Conservation (phyloP, 2,329 filamentous ascomycete species). For the Pyrenophora tritici-repentis region DNA sequence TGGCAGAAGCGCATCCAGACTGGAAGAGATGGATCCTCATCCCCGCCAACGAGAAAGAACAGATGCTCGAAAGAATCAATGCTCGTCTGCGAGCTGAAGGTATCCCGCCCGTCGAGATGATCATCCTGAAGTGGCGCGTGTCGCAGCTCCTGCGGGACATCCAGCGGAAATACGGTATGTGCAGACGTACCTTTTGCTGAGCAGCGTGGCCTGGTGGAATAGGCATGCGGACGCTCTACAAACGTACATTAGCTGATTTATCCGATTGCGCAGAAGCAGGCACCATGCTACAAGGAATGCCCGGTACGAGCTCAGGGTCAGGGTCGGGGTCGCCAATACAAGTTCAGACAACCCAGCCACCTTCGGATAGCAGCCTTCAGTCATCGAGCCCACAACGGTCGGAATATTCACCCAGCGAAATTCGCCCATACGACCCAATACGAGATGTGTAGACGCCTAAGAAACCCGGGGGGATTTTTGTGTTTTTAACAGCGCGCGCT, state of each 20-base stretch:
- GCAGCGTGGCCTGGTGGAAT: slow-evolving; percentile 21
- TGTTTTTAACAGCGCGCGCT: slow-evolving; percentile 25
- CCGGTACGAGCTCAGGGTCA: slow-evolving; percentile 26
- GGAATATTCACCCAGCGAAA: slow-evolving; percentile 42
- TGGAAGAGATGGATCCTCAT: slow-evolving; percentile 47
- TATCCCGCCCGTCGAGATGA: slow-evolving; percentile 46
- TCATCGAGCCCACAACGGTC: slow-evolving; percentile 38
- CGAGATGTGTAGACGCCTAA: slow-evolving; percentile 38
- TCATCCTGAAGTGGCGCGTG: slow-evolving; percentile 46
- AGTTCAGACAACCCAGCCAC: slow-evolving; percentile 32
- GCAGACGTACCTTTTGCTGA: slow-evolving; percentile 22
- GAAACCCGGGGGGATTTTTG: slow-evolving; percentile 21
- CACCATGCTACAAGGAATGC: slow-evolving; percentile 43
- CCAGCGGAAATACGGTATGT: slow-evolving; percentile 46
- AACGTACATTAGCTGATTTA: slow-evolving; percentile 38
- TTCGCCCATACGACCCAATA: slow-evolving; percentile 44
- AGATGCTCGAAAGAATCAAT: slow-evolving; percentile 44
- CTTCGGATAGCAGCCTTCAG: slow-evolving; percentile 34
- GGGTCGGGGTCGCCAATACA: slow-evolving; percentile 33
- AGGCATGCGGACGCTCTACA: slow-evolving; percentile 23
- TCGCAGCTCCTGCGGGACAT: slow-evolving; percentile 45
- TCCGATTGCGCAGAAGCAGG: slow-evolving; percentile 42
- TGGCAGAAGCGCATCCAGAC: slow-evolving; percentile 44
- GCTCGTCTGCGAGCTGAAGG: slow-evolving; percentile 40
- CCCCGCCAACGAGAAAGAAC: slow-evolving; percentile 45